Percentiles rank a stretch among this genome's conserved stretches.
These are phyloP conservation scores for Tetradesmus obliquus DNA, from an alignment of 139 green algal species.

Conservation along the genomic window DNA sequence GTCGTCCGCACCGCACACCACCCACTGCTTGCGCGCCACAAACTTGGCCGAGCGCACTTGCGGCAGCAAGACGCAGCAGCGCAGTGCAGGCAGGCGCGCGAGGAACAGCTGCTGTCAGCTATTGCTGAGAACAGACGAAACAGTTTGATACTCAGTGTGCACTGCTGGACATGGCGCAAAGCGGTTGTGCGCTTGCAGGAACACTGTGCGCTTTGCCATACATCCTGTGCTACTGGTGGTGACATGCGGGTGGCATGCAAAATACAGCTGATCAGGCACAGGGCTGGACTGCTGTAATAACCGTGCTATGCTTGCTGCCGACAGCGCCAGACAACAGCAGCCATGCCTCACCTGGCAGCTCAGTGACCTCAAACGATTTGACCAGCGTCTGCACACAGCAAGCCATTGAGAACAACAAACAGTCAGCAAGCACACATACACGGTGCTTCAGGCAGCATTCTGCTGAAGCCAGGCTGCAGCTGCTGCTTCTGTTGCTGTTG, in stretches of 20 bases:
- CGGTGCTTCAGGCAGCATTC: background rate
- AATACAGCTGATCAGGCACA: too few relatives aligned
- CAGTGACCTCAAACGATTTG: slow-evolving; percentile 98
- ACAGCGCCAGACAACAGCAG: too few relatives aligned
- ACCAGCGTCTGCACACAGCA: slow-evolving; percentile 83
- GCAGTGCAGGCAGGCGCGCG: too few relatives aligned
- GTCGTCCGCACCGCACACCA: slow-evolving; percentile 95
- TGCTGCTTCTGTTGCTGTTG: background rate
- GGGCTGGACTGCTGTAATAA: too few relatives aligned
- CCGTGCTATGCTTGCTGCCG: too few relatives aligned
- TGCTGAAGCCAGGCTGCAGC: background rate
- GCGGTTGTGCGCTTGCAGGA: too few relatives aligned
- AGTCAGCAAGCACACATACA: background rate
- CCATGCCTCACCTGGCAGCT: slow-evolving; percentile 80
- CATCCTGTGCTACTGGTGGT: too few relatives aligned
- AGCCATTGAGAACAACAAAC: background rate
- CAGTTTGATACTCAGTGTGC: too few relatives aligned
- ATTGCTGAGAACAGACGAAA: background rate
- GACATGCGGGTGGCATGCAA: too few relatives aligned
- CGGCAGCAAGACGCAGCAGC: background rate
- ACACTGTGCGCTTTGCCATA: too few relatives aligned
- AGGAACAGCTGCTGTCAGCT: background rate
- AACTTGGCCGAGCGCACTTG: slow-evolving; percentile 97
- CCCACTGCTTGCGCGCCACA: slow-evolving; percentile 97
- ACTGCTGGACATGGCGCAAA: too few relatives aligned